Conservation (phyloP, 2,329 filamentous ascomycete species). For the Claviceps sp. region DNA sequence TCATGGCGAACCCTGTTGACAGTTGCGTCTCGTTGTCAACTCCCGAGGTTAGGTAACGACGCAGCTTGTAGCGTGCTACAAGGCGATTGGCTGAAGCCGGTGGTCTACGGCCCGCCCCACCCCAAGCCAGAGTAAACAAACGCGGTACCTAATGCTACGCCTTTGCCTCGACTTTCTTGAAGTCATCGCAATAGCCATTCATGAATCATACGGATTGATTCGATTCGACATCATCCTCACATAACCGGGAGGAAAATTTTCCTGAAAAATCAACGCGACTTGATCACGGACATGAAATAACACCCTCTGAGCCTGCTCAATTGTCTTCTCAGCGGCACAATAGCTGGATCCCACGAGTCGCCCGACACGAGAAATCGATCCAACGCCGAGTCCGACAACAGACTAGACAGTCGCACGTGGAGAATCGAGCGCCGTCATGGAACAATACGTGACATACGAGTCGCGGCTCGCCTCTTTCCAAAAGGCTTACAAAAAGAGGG, state of each 20-base stretch:
- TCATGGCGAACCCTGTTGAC: too few relatives aligned
- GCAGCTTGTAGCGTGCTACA: too few relatives aligned
- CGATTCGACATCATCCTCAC: neutral
- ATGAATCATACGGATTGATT: neutral
- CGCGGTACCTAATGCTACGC: slow-evolving; percentile 8
- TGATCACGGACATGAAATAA: neutral
- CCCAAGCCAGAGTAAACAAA: slow-evolving; percentile 19
- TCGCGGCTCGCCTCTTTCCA: slow-evolving; percentile 74
- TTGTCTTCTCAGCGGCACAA: neutral
- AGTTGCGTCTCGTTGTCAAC: too few relatives aligned
- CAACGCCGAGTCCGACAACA: neutral
- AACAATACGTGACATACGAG: slow-evolving; percentile 47
- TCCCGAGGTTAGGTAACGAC: too few relatives aligned
- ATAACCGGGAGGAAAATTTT: neutral
- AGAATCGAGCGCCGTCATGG: slow-evolving; percentile 12
- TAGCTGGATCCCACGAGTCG: neutral
- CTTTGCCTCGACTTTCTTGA: too few relatives aligned
- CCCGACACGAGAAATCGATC: neutral
- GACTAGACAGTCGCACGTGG: neutral
- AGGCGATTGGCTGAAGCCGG: too few relatives aligned
- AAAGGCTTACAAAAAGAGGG: slow-evolving; percentile 51
- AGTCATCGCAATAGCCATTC: neutral
- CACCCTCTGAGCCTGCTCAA: neutral
- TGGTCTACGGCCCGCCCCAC: neutral
- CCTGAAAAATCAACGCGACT: neutral